Conservation (phyloP, 2,329 filamentous ascomycete species). For the Hymenoscyphus linearis region DNA sequence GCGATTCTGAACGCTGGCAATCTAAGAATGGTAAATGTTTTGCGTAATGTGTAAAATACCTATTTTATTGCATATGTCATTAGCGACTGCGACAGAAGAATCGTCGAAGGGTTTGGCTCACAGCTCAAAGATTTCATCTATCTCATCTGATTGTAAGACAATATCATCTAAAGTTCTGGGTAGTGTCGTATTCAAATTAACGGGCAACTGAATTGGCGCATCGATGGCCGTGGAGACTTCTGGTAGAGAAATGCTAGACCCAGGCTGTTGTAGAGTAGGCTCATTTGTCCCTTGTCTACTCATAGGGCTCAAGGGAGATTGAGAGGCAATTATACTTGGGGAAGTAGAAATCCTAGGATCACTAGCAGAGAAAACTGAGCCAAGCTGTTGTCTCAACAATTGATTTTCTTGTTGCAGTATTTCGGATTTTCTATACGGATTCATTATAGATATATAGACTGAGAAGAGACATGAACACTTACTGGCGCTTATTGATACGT, state of each 20-base stretch:
- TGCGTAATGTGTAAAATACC: slow-evolving; percentile 11
- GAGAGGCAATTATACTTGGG: slow-evolving; percentile 7
- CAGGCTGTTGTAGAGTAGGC: not conserved
- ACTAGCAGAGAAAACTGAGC: slow-evolving; percentile 3
- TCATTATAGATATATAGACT: not conserved
- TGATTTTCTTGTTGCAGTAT: slow-evolving; percentile 13
- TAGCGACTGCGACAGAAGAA: not conserved
- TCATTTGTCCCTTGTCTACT: slow-evolving; percentile 10
- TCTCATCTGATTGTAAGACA: slow-evolving; percentile 7
- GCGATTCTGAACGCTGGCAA: slow-evolving; percentile 6
- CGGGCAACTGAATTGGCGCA: not conserved
- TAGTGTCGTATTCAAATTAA: slow-evolving; percentile 1
- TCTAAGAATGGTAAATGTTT: slow-evolving; percentile 14
- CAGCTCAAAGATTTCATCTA: slow-evolving; percentile 13
- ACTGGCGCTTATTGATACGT: slow-evolving; percentile 13
- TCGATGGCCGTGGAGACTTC: not conserved
- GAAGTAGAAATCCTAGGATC: slow-evolving; percentile 7
- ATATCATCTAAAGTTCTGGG: slow-evolving; percentile 9
- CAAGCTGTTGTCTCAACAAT: slow-evolving; percentile 9
- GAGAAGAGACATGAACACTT: not conserved
- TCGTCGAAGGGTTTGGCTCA: not conserved
- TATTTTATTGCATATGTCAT: not conserved
- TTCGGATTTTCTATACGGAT: slow-evolving; percentile 7
- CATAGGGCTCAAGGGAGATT: slow-evolving; percentile 7
- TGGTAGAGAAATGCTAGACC: not conserved